A percentile compares a stretch with the other conserved stretches of the same genome.
These are phyloP conservation scores for Crithidia acanthocephali DNA, from an alignment of 208 protist genomes.

Conservation along the genomic window DNA sequence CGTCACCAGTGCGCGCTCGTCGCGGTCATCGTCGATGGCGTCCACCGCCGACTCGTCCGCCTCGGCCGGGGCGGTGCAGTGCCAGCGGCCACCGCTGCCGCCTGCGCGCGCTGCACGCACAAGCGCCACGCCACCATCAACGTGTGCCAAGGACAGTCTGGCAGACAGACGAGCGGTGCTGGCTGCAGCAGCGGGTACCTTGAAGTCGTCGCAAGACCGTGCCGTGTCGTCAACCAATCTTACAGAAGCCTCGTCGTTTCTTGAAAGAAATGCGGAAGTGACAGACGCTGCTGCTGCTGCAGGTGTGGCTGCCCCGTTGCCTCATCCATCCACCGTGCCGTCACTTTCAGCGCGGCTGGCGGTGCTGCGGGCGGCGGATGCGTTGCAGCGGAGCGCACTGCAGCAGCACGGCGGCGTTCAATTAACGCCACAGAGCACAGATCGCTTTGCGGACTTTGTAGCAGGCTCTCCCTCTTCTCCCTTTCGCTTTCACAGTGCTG, in stretches of 20 bases:
- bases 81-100: no score
- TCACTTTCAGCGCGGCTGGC: constrained; percentile 30
- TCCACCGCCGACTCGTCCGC: no score
- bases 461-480: background rate
- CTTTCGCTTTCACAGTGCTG: no score
- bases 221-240: background rate
- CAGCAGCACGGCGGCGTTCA: background rate
- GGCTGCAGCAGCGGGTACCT: background rate
- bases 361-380: constrained; percentile 26
- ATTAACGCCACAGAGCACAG: background rate
- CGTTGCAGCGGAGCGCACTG: constrained; percentile 5
- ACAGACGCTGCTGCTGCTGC: background rate
- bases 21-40: background rate
- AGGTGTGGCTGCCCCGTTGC: constrained; percentile 1
- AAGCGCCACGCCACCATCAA: background rate
- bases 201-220: background rate
- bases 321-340: constrained; percentile 4
- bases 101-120: background rate
- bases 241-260: no score
- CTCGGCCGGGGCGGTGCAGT: background rate
- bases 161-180: background rate
- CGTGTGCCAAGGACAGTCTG: background rate
- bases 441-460: background rate
- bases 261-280: no score
- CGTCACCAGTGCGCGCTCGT: background rate